These are phyloP conservation scores for Penicillium sp. DNA, from an alignment of 2,329 filamentous ascomycete species.

Conservation along the genomic window DNA sequence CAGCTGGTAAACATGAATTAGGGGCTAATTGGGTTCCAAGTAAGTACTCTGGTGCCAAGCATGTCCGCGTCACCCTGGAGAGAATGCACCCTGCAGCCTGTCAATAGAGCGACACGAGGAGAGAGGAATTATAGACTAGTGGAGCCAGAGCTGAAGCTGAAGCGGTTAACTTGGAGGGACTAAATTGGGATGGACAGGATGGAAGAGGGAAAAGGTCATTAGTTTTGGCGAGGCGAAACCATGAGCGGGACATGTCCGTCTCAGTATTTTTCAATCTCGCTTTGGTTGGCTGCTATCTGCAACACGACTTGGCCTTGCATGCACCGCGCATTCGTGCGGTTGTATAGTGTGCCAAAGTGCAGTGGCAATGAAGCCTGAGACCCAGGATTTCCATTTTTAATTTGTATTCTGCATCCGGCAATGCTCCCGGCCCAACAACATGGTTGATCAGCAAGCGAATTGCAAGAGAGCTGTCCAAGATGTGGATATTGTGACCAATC, in stretches of 20 bases:
- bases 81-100: not conserved
- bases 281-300: conserved; percentile 2
- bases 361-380: not conserved
- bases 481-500: not conserved
- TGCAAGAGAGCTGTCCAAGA: not conserved
- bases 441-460: not conserved
- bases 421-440: not conserved
- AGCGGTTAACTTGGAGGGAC: too few species aligned
- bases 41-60: conserved; percentile 3
- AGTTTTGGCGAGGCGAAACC: not conserved
- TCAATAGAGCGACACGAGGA: not conserved
- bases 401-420: not conserved
- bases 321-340: not conserved
- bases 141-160: not conserved
- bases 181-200: too few species aligned
- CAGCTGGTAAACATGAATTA: not conserved
- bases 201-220: too few species aligned
- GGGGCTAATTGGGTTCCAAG: not conserved
- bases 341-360: not conserved
- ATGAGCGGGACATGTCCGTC: not conserved
- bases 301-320: conserved; percentile 9
- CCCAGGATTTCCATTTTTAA: not conserved
- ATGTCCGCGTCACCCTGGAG: conserved; percentile 8
- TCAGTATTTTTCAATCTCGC: not conserved
- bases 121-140: not conserved